Percentiles rank a stretch among this genome's conserved stretches.
phyloP scores from a whole-genome alignment of 2,329 filamentous ascomycete species.

The Fusarium marasasianum region DNA sequence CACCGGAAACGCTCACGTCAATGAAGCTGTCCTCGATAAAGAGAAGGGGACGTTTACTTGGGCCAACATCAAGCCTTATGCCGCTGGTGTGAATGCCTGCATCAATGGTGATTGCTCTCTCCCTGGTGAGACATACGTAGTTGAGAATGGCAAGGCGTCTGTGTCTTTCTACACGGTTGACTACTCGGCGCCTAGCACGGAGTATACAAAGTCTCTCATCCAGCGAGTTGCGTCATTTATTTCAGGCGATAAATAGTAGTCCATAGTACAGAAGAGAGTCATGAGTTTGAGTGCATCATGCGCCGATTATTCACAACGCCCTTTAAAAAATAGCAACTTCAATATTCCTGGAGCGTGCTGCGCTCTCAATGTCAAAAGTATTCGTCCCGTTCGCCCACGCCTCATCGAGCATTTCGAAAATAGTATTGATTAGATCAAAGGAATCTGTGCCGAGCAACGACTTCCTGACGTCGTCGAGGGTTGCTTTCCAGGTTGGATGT shows the following conservation, averaged over 20 bases:
- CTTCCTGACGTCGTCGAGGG: conserved; percentile 22
- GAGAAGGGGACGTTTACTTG: conserved; percentile 56
- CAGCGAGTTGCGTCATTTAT: conserved; percentile 37
- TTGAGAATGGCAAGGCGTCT: conserved; percentile 53
- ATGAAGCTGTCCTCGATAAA: conserved; percentile 56
- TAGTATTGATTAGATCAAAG: conserved; percentile 19
- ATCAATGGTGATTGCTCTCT: conserved; percentile 62
- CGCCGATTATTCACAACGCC: neutral
- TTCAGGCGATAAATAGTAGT: neutral
- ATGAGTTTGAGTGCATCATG: neutral
- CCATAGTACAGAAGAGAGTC: neutral
- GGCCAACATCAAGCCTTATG: conserved; percentile 49
- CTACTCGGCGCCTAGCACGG: conserved; percentile 55
- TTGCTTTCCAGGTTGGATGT: conserved; percentile 28
- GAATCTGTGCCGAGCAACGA: conserved; percentile 16
- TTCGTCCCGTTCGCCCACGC: conserved; percentile 35
- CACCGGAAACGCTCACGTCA: conserved; percentile 58
- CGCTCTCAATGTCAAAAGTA: conserved; percentile 32
- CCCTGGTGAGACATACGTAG: conserved; percentile 60
- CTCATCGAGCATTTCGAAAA: conserved; percentile 29
- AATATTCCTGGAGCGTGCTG: neutral
- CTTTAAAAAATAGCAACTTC: conserved; percentile 36
- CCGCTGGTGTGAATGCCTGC: conserved; percentile 56
- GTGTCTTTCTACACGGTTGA: conserved; percentile 61
- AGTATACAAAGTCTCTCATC: conserved; percentile 39